phyloP scores from a whole-genome alignment of 768 basidiomycete genomes.

The Calvatia gigantea region DNA sequence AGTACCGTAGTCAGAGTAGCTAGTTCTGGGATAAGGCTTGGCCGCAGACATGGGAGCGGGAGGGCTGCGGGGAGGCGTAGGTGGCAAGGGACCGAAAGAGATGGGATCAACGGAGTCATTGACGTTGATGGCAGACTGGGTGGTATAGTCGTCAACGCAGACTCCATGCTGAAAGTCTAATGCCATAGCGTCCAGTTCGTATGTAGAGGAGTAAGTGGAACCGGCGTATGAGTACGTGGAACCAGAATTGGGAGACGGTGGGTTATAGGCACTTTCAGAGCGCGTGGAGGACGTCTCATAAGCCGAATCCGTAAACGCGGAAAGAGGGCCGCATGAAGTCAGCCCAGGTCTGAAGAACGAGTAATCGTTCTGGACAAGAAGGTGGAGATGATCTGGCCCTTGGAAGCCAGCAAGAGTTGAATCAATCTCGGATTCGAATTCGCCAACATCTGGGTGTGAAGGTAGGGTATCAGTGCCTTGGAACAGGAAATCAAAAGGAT shows the following conservation, averaged over 20 bases:
- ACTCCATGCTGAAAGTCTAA: conserved; percentile 69
- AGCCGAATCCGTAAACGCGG: conserved; percentile 72
- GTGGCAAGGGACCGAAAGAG: conserved; percentile 55
- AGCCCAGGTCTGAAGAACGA: conserved; percentile 54
- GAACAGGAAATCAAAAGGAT: conserved; percentile 63
- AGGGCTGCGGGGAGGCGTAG: conserved; percentile 54
- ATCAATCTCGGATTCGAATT: conserved; percentile 80
- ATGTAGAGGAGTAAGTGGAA: conserved; percentile 43
- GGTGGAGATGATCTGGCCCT: conserved; percentile 46
- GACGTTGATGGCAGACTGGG: conserved; percentile 32
- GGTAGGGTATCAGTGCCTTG: conserved; percentile 62
- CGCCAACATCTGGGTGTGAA: conserved; percentile 64
- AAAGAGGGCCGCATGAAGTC: conserved; percentile 70
- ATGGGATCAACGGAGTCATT: conserved; percentile 51
- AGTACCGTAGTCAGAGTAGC: conserved; percentile 64
- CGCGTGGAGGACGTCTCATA: conserved; percentile 66
- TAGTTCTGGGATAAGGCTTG: conserved; percentile 43
- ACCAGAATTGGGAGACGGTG: conserved; percentile 48
- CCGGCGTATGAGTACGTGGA: conserved; percentile 21
- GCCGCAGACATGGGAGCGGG: conserved; percentile 32
- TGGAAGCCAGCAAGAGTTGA: conserved; percentile 64
- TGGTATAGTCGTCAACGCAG: conserved; percentile 52
- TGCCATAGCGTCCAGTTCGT: conserved; percentile 58
- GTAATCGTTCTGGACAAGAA: conserved; percentile 41
- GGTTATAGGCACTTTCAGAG: conserved; percentile 70